phyloP scores from a whole-genome alignment of 352 stramenopile genomes.

The Phytophthora quininea region DNA sequence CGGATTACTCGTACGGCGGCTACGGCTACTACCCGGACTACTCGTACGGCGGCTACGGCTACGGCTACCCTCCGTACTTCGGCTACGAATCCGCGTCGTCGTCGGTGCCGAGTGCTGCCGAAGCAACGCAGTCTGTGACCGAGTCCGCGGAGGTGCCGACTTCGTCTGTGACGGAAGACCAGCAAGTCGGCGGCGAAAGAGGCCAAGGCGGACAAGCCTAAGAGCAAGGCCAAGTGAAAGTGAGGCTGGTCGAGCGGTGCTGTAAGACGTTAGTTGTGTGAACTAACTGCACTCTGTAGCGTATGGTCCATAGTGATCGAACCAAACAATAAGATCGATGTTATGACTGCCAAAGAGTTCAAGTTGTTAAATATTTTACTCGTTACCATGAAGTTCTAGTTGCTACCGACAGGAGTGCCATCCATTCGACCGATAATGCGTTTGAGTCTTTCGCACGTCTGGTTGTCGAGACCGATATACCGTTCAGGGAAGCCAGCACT shows the following conservation, averaged over 20 bases:
- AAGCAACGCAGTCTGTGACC: neutral
- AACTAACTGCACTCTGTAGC: no score
- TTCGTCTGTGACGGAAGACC: neutral
- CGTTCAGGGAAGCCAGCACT: constrained; percentile 67
- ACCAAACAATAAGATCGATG: no score
- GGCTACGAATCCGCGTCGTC: neutral
- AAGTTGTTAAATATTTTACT: no score
- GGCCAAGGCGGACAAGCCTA: neutral
- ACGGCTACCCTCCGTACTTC: neutral
- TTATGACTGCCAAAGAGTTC: no score
- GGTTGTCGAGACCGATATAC: constrained; percentile 81
- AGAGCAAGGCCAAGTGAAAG: neutral
- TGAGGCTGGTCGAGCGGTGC: no score
- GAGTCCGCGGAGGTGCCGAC: neutral
- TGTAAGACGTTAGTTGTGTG: no score
- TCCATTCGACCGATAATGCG: constrained; percentile 79
- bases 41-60: neutral
- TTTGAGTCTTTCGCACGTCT: constrained; percentile 77
- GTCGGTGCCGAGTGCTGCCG: neutral
- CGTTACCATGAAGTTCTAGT: constrained; percentile 7
- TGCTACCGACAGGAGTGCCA: constrained; percentile 13
- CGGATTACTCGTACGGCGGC: no score
- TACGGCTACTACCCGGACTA: neutral
- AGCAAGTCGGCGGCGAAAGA: neutral
- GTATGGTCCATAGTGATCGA: no score